Conservation (phyloP, 805 yeast genomes). For the Candida piceae region DNA sequence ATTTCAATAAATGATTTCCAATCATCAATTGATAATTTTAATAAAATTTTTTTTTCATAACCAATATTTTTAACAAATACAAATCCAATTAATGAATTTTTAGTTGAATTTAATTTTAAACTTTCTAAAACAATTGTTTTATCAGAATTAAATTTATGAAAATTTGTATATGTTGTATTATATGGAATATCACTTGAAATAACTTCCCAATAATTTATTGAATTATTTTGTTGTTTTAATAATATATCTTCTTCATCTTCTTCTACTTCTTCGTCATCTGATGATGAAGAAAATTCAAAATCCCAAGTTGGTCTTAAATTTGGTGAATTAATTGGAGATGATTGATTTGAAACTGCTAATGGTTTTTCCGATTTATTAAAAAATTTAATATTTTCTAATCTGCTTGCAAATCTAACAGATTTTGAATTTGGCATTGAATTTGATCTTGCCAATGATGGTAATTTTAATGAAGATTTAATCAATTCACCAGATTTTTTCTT, state of each 20-base stretch:
- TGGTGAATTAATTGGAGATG: conserved; percentile 38
- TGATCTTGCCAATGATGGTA: conserved; percentile 35
- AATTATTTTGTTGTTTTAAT: too few relatives aligned
- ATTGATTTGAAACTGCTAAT: conserved; percentile 54
- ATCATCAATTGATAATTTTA: conserved; percentile 46
- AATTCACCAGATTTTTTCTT: conserved; percentile 52
- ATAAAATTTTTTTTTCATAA: conserved; percentile 34
- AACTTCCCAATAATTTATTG: conserved; percentile 27
- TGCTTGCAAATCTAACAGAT: conserved; percentile 60
- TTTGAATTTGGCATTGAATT: conserved; percentile 50
- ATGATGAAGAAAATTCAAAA: conserved; percentile 14
- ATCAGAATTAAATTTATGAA: conserved; percentile 27
- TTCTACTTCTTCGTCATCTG: conserved; percentile 21
- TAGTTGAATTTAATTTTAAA: conserved; percentile 34
- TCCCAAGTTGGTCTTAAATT: conserved; percentile 22
- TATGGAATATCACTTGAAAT: conserved; percentile 28
- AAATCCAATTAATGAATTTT: conserved; percentile 38
- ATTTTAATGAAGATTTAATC: conserved; percentile 43
- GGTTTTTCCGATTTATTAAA: conserved; percentile 61
- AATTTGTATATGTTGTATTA: conserved; percentile 23
- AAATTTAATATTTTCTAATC: conserved; percentile 57
- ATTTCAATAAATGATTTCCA: conserved; percentile 36
- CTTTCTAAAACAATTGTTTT: conserved; percentile 31
- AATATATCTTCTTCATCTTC: too few relatives aligned
- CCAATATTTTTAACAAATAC: conserved; percentile 35